A percentile compares a stretch with the other conserved stretches of the same genome.
Evolutionary conservation across 257 asterid species (phyloP).

Genomic region (Solanum chilense): DNA sequence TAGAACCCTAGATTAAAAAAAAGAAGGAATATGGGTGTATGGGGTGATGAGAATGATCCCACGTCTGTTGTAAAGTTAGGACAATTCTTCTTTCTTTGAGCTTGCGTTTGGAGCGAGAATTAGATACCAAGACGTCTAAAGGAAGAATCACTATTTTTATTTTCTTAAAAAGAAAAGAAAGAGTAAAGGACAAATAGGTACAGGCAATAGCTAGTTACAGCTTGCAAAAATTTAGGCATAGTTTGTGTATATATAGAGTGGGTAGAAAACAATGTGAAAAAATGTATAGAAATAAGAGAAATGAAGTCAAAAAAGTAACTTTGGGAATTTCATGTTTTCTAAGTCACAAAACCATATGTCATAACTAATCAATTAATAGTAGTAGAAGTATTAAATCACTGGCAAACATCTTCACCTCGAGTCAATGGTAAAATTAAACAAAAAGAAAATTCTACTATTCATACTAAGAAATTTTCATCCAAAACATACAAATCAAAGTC

Average conservation of each 20-base stretch:
- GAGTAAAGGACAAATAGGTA: not conserved
- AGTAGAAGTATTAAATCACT: not conserved
- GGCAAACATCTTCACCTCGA: not conserved
- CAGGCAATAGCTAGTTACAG: not conserved
- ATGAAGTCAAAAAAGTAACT: slow-evolving; percentile 2
- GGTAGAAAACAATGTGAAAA: not conserved
- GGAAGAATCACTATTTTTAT: not conserved
- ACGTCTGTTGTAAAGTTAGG: not conserved
- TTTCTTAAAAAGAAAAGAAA: too few relatives aligned
- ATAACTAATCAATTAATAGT: not conserved
- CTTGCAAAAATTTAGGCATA: not conserved
- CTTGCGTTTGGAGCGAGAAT: not conserved
- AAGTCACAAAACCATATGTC: not conserved
- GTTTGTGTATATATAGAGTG: not conserved
- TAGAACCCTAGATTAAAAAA: not conserved
- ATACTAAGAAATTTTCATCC: not conserved
- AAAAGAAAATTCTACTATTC: not conserved
- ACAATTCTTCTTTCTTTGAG: not conserved
- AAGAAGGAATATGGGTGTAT: not conserved
- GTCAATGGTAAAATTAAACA: not conserved
- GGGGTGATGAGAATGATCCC: not conserved
- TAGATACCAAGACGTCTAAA: not conserved
- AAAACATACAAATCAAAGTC: not conserved
- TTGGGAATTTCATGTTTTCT: not conserved
- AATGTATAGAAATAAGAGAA: not conserved